Evolutionary conservation across 169 alveolate genomes (phyloP), one percentile per base, ranked within the genome.

Genomic region (Babesia ovata): DNA sequence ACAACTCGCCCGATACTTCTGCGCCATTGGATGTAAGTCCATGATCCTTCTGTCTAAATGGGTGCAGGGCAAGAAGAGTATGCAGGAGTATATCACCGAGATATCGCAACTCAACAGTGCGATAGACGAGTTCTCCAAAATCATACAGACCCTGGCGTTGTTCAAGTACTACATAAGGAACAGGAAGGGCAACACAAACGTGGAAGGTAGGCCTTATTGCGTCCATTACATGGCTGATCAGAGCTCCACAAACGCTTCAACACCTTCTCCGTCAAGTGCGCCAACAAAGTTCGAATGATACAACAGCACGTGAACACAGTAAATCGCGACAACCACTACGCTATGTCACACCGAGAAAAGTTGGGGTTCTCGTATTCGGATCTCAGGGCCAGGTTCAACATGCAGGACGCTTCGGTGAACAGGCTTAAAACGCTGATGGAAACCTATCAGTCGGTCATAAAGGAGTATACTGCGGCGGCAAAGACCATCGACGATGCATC

Each of bases 341-440:
- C 70, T 0, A 39, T 81, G 72, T 70, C 73, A 12, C 79, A 81
- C 58, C 52, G 85, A 10, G 79, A 81, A 57, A 62, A 42, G 17
- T 17, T 81, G 62, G 52, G 33, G 28, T 61, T 60, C 56, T 56
- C 77, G 26, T 73, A 79, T 48, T 6, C 84, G 39, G 88, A 79
- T 42, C 74, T 81, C 54, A 81, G 77, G 60, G 73, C 63, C 12
- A 26, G 88, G 54, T 81, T 81, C 59, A 81, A 70, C 49, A 56
- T 81, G 67, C 88, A 81, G 22, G 88, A 81, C 57, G 72, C 88
- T 19, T 73, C 88, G 26, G 88, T 81, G 0, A 81, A 81, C 63
- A 81, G 76, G 74, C 73, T 81, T 28, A 70, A 66, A 54, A 81
- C 75, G 28, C 79, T 81, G 12, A 72, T 81, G 50, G 88, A 81